Evolutionary conservation across 768 basidiomycete species (phyloP).

Genomic region (Daedaleopsis sinensis): DNA sequence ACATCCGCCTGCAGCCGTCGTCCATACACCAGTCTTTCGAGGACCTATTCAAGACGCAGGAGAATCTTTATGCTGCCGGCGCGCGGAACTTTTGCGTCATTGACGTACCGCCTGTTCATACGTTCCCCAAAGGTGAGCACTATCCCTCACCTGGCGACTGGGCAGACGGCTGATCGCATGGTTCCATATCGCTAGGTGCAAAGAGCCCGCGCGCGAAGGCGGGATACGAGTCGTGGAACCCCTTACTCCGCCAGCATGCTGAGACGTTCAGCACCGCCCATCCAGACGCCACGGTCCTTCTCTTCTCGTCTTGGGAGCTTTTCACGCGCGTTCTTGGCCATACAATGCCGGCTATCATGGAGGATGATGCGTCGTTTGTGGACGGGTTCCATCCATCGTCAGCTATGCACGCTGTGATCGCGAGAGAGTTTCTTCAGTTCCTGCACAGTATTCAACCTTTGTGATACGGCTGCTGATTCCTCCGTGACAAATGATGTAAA

Average conservation of each 20-base stretch:
- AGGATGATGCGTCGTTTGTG: slow-evolving; percentile 45
- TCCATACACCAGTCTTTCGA: slow-evolving; percentile 26
- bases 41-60: slow-evolving; percentile 45
- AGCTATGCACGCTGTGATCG: slow-evolving; percentile 49
- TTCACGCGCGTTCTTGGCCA: slow-evolving; percentile 52
- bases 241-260: slow-evolving; percentile 33
- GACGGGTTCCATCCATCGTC: slow-evolving; percentile 57
- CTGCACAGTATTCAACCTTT: background rate
- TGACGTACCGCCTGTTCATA: slow-evolving; percentile 55
- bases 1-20: background rate
- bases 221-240: slow-evolving; percentile 47
- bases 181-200: background rate
- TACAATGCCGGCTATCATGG: slow-evolving; percentile 37
- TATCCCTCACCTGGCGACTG: too few species aligned
- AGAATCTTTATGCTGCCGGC: slow-evolving; percentile 48
- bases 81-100: slow-evolving; percentile 56
- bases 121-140: slow-evolving; percentile 41
- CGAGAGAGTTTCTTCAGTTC: slow-evolving; percentile 44
- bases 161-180: background rate
- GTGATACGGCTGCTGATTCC: background rate
- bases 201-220: background rate
- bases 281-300: slow-evolving; percentile 46
- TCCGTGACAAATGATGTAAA: background rate
- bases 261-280: slow-evolving; percentile 42
- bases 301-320: slow-evolving; percentile 49